Conservation (phyloP, 2,329 filamentous ascomycete species). For the Diaporthe citri region DNA sequence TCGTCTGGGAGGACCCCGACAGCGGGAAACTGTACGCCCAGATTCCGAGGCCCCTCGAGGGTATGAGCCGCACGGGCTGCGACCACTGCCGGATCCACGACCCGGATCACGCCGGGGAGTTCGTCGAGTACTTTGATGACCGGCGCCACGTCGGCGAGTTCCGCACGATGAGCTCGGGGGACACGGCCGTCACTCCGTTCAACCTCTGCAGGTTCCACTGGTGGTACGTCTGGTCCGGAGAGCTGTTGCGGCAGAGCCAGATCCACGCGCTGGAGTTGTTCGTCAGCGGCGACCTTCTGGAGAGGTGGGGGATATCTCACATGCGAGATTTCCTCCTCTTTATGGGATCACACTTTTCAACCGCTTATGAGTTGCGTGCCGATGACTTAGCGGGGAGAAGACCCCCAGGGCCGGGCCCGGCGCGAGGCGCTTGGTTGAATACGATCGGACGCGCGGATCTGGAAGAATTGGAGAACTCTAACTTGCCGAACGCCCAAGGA, state of each 20-base stretch:
- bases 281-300: not conserved
- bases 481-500: not conserved
- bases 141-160: not conserved
- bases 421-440: not conserved
- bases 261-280: slow-evolving; percentile 1
- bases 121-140: not conserved
- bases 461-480: not conserved
- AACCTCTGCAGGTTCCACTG: slow-evolving; percentile 21
- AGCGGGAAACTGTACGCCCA: not conserved
- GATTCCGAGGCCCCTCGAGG: slow-evolving; percentile 10
- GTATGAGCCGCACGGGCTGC: not conserved
- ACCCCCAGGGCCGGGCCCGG: not conserved
- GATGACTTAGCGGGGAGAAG: too few relatives aligned
- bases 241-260: slow-evolving; percentile 7
- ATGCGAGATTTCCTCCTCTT: not conserved
- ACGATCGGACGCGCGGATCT: not conserved
- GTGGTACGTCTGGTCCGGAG: slow-evolving; percentile 9
- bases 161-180: not conserved
- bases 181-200: not conserved
- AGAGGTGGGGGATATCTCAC: not conserved
- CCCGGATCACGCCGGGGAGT: not conserved
- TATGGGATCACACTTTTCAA: not conserved
- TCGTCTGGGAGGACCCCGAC: not conserved
- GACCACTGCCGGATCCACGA: slow-evolving; percentile 29
- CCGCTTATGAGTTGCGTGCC: not conserved